phyloP scores from a whole-genome alignment of 2,329 filamentous ascomycete genomes.

The Thermothelomyces thermophilus region DNA sequence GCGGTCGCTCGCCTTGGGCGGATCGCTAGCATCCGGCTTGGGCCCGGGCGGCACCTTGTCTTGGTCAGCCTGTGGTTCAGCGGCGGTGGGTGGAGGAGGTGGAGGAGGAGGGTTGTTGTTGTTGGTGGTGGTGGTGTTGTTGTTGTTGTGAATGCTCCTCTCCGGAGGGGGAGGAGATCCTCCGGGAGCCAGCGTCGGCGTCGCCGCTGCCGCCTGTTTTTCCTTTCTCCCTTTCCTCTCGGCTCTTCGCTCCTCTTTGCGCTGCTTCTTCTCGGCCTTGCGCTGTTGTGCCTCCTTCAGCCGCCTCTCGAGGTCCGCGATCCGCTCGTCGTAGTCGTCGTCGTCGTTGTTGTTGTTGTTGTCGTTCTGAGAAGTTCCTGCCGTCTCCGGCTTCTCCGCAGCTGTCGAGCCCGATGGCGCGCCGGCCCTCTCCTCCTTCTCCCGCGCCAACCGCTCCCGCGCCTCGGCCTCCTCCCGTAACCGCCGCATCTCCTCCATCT shows the following conservation, averaged over 20 bases:
- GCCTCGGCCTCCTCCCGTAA: constrained; percentile 37
- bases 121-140: background rate
- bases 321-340: constrained; percentile 31
- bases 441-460: constrained; percentile 32
- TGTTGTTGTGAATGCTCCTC: background rate
- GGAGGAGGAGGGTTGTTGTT: background rate
- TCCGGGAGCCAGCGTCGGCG: background rate
- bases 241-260: constrained; percentile 30
- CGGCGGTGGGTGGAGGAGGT: constrained; percentile 10
- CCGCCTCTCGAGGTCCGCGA: constrained; percentile 39
- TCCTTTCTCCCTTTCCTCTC: constrained; percentile 32
- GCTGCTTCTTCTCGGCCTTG: constrained; percentile 38
- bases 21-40: background rate
- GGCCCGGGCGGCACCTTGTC: constrained; percentile 20
- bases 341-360: background rate
- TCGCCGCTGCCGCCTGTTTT: constrained; percentile 24
- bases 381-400: background rate
- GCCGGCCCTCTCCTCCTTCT: constrained; percentile 4
- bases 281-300: constrained; percentile 34
- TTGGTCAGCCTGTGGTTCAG: constrained; percentile 33
- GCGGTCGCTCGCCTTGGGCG: constrained; percentile 3
- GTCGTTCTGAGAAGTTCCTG: background rate
- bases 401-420: background rate
- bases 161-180: constrained; percentile 5
- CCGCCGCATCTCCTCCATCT: constrained; percentile 37